Conservation (phyloP, 768 basidiomycete species). For the Lentinula sp. region DNA sequence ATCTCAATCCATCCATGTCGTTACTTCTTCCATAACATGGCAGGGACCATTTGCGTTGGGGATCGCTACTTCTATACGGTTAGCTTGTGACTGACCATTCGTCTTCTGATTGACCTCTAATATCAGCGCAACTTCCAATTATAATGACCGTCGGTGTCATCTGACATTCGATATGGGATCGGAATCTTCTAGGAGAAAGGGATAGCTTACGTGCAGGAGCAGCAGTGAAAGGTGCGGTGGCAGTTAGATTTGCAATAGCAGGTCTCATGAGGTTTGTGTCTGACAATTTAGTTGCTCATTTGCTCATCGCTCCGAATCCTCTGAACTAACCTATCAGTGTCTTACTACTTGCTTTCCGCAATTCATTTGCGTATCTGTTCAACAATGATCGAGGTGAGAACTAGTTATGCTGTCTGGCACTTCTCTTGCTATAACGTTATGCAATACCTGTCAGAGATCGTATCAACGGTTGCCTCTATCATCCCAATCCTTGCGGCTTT, state of each 20-base stretch:
- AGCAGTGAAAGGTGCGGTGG: slow-evolving; percentile 56
- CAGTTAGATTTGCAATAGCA: slow-evolving; percentile 62
- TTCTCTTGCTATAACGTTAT: not conserved
- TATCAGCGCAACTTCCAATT: no score
- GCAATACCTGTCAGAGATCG: slow-evolving; percentile 33
- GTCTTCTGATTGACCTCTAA: slow-evolving; percentile 20
- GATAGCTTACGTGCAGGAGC: slow-evolving; percentile 69
- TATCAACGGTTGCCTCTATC: slow-evolving; percentile 57
- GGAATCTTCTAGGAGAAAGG: slow-evolving; percentile 81
- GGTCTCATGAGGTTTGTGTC: slow-evolving; percentile 52
- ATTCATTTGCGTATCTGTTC: slow-evolving; percentile 70
- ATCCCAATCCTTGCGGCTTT: slow-evolving; percentile 72
- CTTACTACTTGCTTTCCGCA: slow-evolving; percentile 53
- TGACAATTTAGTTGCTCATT: not conserved
- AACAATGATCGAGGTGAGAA: slow-evolving; percentile 55
- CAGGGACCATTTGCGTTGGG: slow-evolving; percentile 82
- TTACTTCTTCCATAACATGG: slow-evolving; percentile 69
- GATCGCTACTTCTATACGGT: slow-evolving; percentile 72
- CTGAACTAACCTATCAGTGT: slow-evolving; percentile 24
- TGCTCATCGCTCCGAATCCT: not conserved
- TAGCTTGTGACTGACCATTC: slow-evolving; percentile 25
- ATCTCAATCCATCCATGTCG: slow-evolving; percentile 80
- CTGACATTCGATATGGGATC: slow-evolving; percentile 38
- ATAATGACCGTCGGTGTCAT: not conserved
- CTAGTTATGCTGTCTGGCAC: no score